Conservation (phyloP, 345 rosid genomes). For the Capsella bursapastoris region DNA sequence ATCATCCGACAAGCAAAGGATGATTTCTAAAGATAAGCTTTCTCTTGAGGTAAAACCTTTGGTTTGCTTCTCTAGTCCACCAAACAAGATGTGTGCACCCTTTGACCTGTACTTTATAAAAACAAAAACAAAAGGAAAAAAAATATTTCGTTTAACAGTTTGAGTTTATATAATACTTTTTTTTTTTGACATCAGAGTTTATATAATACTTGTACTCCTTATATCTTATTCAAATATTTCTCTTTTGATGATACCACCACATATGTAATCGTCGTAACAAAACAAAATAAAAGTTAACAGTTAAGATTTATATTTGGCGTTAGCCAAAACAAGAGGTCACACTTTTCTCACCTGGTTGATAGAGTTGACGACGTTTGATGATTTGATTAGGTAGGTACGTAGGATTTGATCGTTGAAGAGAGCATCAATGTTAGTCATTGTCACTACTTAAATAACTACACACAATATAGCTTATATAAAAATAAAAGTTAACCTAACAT, state of each 20-base stretch:
- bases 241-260: not conserved
- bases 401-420: not conserved
- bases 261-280: not conserved
- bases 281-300: not conserved
- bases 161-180: not conserved
- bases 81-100: constrained; percentile 13
- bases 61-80: constrained; percentile 27
- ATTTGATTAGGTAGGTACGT: not conserved
- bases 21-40: constrained; percentile 52
- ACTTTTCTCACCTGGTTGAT: not conserved
- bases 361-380: constrained; percentile 13
- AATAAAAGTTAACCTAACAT: not conserved
- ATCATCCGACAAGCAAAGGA: constrained; percentile 77
- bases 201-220: not conserved
- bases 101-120: not conserved
- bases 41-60: constrained; percentile 14
- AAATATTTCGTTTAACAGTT: no score
- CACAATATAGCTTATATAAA: no score
- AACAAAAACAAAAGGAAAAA: not conserved
- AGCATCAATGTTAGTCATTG: constrained; percentile 6
- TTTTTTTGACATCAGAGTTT: no score
- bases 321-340: constrained; percentile 4
- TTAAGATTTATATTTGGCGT: not conserved
- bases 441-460: not conserved
- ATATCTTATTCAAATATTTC: not conserved